Conservation (phyloP, 345 rosid genomes). For the Eucalyptus grandis region DNA sequence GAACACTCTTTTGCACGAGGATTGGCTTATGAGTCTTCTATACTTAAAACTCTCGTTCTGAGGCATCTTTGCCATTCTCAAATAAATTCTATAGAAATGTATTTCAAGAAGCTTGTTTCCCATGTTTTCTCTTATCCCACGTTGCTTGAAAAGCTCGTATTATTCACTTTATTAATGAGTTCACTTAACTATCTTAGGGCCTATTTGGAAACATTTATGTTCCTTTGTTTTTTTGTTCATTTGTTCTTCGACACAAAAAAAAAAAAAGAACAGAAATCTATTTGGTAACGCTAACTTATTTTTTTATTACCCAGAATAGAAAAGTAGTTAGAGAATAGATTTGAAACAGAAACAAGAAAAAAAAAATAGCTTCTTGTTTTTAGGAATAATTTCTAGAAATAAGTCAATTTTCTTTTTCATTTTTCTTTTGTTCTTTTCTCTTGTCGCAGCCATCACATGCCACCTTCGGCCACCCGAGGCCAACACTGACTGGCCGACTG, state of each 20-base stretch:
- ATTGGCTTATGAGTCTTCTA: neutral
- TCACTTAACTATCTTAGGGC: neutral
- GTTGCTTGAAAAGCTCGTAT: neutral
- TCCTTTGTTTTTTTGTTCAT: too few relatives aligned
- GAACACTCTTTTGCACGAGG: neutral
- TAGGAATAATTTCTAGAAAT: fast-evolving
- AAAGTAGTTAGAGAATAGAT: too few relatives aligned
- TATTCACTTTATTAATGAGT: neutral
- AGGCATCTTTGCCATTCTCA: neutral
- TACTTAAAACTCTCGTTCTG: neutral
- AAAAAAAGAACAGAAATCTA: fast-evolving
- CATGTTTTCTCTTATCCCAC: neutral
- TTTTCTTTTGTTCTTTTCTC: too few relatives aligned
- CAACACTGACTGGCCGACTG: too few relatives aligned
- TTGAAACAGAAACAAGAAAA: too few relatives aligned
- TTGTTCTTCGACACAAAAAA: too few relatives aligned
- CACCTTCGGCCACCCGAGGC: too few relatives aligned
- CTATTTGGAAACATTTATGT: fast-evolving
- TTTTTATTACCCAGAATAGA: fast-evolving
- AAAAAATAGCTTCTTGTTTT: too few relatives aligned
- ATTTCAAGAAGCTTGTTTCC: neutral
- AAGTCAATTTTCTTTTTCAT: fast-evolving
- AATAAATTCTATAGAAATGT: neutral
- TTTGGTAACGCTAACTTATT: too few relatives aligned
- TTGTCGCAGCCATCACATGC: too few relatives aligned